phyloP scores from a whole-genome alignment of 1,284 basidiomycete species.

The Lentinus polychrous region DNA sequence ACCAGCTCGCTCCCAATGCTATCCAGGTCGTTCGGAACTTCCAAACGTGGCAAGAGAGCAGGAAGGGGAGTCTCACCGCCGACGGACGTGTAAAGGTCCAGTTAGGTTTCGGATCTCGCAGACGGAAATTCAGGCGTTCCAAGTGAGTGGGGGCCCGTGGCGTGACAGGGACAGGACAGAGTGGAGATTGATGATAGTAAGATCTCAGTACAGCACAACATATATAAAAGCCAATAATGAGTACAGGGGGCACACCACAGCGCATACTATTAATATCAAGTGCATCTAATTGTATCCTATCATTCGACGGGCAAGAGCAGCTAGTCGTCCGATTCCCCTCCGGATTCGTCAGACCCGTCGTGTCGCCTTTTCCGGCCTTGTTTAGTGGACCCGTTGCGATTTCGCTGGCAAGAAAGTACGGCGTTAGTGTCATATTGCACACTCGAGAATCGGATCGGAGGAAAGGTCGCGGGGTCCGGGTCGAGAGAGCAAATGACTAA shows the following conservation, averaged over 20 bases:
- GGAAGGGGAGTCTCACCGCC: too few species aligned
- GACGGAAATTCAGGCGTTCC: too few species aligned
- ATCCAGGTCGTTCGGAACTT: constrained; percentile 35
- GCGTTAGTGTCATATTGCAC: too few species aligned
- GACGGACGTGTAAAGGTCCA: too few species aligned
- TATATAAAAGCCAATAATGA: constrained; percentile 1
- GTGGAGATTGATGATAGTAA: not conserved
- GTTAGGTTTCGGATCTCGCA: too few species aligned
- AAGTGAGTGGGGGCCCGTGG: constrained; percentile 5
- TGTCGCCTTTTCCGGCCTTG: constrained; percentile 38
- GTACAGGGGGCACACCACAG: not conserved
- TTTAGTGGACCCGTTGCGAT: constrained; percentile 58
- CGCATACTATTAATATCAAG: constrained; percentile 1
- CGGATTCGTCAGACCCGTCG: constrained; percentile 39
- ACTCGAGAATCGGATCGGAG: constrained; percentile 10
- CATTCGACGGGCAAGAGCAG: constrained; percentile 16
- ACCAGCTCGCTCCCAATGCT: constrained; percentile 42
- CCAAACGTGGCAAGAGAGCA: constrained; percentile 9
- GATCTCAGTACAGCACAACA: not conserved
- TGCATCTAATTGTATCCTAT: not conserved
- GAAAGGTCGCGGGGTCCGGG: constrained; percentile 6
- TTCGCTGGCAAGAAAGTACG: constrained; percentile 40
- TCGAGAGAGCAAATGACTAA: constrained; percentile 29
- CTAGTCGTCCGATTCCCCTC: constrained; percentile 45
- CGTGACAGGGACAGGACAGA: not conserved